Conservation (phyloP, 202 grass and related monocot species). For the Setaria italica region DNA sequence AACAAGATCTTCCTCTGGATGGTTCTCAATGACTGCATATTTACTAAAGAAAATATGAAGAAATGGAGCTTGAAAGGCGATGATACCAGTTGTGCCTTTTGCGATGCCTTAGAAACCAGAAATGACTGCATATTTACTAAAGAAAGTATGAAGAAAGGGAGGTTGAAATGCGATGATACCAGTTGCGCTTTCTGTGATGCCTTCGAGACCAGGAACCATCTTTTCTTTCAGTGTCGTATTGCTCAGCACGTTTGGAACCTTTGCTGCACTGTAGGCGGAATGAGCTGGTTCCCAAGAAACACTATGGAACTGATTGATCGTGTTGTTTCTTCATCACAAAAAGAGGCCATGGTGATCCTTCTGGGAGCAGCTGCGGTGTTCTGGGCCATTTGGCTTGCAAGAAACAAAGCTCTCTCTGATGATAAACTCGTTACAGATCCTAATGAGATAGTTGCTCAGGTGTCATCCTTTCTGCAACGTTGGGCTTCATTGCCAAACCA, state of each 20-base stretch:
- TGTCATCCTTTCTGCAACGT: no score
- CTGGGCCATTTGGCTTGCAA: conserved; percentile 13
- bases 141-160: not conserved
- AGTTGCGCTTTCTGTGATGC: not conserved
- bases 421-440: not conserved
- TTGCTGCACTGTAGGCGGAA: not conserved
- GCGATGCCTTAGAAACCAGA: not conserved
- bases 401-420: not conserved
- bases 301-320: not conserved
- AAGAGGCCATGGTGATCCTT: not conserved
- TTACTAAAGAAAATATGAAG: not conserved
- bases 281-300: not conserved
- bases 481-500: not conserved
- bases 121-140: not conserved
- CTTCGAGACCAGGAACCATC: not conserved
- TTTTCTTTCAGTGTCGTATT: conserved; percentile 4
- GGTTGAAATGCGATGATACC: not conserved
- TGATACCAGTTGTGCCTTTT: not conserved
- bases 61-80: not conserved
- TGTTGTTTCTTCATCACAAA: not conserved
- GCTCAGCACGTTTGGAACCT: not conserved
- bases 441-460: not conserved
- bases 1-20: conserved; percentile 3
- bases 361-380: not conserved
- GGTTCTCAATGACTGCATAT: conserved; percentile 2